Base-by-base conservation (phyloP, 805 yeast species). In the Candida dendrica region DNA sequence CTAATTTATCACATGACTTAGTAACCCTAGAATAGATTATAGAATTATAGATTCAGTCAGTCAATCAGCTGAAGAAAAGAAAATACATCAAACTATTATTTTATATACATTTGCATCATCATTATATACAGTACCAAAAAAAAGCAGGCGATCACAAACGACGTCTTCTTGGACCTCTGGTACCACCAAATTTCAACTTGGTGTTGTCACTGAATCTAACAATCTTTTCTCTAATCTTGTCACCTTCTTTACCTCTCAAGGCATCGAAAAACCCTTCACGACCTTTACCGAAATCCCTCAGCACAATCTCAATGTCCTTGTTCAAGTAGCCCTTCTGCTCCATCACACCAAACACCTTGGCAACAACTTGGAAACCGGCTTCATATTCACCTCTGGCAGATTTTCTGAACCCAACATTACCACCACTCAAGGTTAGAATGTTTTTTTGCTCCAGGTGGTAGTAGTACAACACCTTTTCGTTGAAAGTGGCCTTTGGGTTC, bases 341-440 rank as follows among this genome's bases (percentile, higher is more conserved):
- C 58, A 91, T 84, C 49, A 72, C 61, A 47, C 79, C 73, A 63
- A 91, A 88, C 65, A 86, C 71, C 48, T 75, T 76, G 4, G 89
- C 69, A 14, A 89, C 69, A 9, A 91, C 82, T 61, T 89, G 96
- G 69, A 83, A 90, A 13, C 84, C 84, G 1, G 96, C 96, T 64
- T 91, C 98, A 56, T 86, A 87, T 61, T 88, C 95, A 38, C 95
- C 87, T 64, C 96, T 79, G 43, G 88, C 88, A 15, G 93, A 77
- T 56, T 89, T 88, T 56, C 88, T 76, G 70, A 89, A 91, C 3
- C 98, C 98, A 40, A 88, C 69, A 58, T 76, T 78, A 40, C 98
- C 98, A 0, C 96, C 83, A 7, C 87, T 75, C 39, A 86, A 66
- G 18, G 82, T 76, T 36, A 82, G 59, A 48, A 76, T 72, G 24